Conservation (phyloP, 2,329 filamentous ascomycete genomes). For the Fusarium begoniae region DNA sequence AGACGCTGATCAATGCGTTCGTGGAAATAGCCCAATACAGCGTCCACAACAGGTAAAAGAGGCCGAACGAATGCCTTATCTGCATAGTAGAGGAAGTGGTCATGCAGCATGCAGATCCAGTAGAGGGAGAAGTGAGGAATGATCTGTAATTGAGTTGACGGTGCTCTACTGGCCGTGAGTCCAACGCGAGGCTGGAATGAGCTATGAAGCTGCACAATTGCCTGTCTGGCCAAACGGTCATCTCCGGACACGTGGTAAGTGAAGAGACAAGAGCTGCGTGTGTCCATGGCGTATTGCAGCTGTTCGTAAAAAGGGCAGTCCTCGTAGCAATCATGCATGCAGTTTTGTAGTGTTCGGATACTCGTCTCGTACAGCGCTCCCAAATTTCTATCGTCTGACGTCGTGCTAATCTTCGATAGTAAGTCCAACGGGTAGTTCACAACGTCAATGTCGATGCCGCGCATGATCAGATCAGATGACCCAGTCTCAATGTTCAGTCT, state of each 20-base stretch:
- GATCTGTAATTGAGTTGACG: background rate
- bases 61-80: background rate
- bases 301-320: conserved; percentile 4
- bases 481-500: background rate
- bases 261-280: background rate
- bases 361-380: background rate
- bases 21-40: background rate
- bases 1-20: background rate
- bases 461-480: background rate
- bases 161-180: background rate
- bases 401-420: rapidly evolving
- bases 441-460: background rate
- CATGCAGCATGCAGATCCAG: background rate
- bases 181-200: background rate
- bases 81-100: background rate
- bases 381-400: background rate
- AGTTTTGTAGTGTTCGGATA: background rate
- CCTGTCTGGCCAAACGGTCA: background rate
- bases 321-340: conserved; percentile 1
- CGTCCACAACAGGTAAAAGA: background rate
- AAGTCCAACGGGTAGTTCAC: background rate
- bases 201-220: background rate
- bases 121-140: background rate
- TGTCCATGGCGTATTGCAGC: conserved; percentile 2
- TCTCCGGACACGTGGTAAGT: background rate